Percentiles rank a stretch among this genome's conserved stretches.
These are phyloP conservation scores for Vigna nakashimae DNA, from an alignment of 306 rosid genomes.

Conservation along the genomic window DNA sequence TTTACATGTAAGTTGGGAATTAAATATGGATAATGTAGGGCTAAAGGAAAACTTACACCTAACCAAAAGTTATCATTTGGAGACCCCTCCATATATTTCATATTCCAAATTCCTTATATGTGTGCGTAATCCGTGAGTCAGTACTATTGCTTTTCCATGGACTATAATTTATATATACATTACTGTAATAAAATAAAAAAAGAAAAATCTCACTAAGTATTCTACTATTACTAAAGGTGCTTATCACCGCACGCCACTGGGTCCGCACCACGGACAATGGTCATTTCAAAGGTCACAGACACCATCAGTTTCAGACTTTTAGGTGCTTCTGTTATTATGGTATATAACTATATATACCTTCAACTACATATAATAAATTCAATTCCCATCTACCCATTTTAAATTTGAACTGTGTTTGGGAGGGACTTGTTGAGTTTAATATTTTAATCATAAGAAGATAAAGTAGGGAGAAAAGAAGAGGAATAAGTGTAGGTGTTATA, in stretches of 20 bases:
- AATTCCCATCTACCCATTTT: conserved; percentile 42
- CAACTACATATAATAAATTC: not conserved
- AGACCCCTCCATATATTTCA: conserved; percentile 31
- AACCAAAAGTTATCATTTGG: conserved; percentile 51
- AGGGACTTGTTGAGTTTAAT: conserved; percentile 22
- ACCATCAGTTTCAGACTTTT: conserved; percentile 29
- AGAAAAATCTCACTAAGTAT: conserved; percentile 39
- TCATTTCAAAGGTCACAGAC: conserved; percentile 38
- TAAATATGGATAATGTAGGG: conserved; percentile 54
- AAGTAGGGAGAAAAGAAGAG: not conserved
- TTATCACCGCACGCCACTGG: conserved; percentile 19
- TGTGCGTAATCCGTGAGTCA: conserved; percentile 39
- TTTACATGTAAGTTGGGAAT: conserved; percentile 47
- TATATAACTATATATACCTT: not conserved
- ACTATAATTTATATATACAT: not conserved
- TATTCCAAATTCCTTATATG: conserved; percentile 7
- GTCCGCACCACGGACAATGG: conserved; percentile 38
- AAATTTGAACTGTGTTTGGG: too few relatives aligned
- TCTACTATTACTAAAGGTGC: conserved; percentile 4
- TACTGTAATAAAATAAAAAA: not conserved
- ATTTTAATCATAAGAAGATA: conserved; percentile 8
- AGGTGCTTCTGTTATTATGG: not conserved
- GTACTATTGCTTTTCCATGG: conserved; percentile 34
- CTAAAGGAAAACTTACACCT: conserved; percentile 49
- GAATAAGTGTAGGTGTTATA: conserved; percentile 18